A percentile compares a stretch with the other conserved stretches of the same genome.
Conservation (phyloP, 805 yeast species). For the Yarrowia phangngaensis region DNA sequence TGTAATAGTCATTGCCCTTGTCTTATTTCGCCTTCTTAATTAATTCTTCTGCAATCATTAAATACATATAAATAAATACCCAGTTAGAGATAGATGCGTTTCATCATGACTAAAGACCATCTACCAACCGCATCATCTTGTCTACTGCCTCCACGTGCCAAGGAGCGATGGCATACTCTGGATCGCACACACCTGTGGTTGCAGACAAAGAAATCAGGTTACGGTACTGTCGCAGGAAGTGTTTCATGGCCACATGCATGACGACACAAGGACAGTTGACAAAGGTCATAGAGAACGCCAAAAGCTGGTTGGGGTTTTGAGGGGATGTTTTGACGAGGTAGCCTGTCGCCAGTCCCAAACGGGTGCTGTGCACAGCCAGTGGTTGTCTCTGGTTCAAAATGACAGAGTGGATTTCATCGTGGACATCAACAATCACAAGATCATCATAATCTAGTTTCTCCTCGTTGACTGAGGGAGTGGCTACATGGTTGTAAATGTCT, state of each 20-base stretch:
- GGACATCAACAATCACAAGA: constrained; percentile 35
- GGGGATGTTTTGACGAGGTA: constrained; percentile 31
- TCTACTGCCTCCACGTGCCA: constrained; percentile 43
- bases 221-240: constrained; percentile 40
- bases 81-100: too few relatives aligned
- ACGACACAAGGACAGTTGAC: constrained; percentile 34
- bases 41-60: too few relatives aligned
- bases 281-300: constrained; percentile 19
- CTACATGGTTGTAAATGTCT: constrained; percentile 31
- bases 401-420: constrained; percentile 37
- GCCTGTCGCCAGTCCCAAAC: constrained; percentile 30
- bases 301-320: constrained; percentile 15
- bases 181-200: constrained; percentile 37
- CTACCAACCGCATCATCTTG: constrained; percentile 33
- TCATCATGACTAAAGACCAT: background rate
- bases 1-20: too few relatives aligned
- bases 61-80: background rate
- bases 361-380: constrained; percentile 21
- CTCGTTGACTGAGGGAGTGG: constrained; percentile 18
- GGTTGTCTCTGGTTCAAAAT: constrained; percentile 31
- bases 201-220: constrained; percentile 40
- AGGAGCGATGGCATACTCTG: constrained; percentile 37
- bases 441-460: constrained; percentile 30
- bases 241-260: constrained; percentile 36
- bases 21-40: too few relatives aligned